These are phyloP conservation scores for Pseudocercospora pini-densiflorae DNA, from an alignment of 2,329 filamentous ascomycete species.

Conservation along the genomic window DNA sequence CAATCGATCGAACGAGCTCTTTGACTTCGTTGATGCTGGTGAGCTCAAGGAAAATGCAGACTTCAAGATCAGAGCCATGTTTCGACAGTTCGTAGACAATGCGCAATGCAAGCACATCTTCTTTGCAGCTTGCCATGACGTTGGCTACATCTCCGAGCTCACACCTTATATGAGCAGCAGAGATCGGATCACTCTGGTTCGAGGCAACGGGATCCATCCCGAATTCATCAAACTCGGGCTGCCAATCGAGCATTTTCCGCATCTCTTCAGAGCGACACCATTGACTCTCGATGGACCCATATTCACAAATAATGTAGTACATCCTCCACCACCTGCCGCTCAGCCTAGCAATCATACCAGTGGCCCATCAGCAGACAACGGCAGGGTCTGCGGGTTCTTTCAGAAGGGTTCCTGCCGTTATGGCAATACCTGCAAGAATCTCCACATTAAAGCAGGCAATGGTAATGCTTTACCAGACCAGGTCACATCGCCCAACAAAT, in stretches of 20 bases:
- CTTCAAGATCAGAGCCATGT: conserved; percentile 61
- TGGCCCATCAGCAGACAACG: conserved; percentile 1
- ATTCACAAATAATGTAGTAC: not conserved
- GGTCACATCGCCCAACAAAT: conserved; percentile 13
- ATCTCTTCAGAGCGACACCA: conserved; percentile 56
- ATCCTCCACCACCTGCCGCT: not conserved
- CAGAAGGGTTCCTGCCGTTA: conserved; percentile 39
- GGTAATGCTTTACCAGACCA: conserved; percentile 22
- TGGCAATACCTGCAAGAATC: conserved; percentile 35
- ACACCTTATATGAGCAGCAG: conserved; percentile 53
- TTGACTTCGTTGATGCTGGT: conserved; percentile 66
- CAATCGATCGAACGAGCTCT: conserved; percentile 60
- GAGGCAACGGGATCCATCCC: conserved; percentile 55
- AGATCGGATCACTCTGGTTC: conserved; percentile 59
- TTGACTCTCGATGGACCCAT: conserved; percentile 26
- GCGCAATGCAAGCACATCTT: conserved; percentile 68
- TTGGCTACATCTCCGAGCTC: conserved; percentile 61
- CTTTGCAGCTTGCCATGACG: conserved; percentile 66
- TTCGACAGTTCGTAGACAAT: conserved; percentile 60
- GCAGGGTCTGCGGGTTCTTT: conserved; percentile 31
- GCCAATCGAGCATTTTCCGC: conserved; percentile 56
- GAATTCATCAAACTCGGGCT: conserved; percentile 60
- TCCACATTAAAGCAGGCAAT: conserved; percentile 30
- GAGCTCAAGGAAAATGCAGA: conserved; percentile 64
- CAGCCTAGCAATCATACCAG: not conserved